These are phyloP conservation scores for Centaurea solstitialis DNA, from an alignment of 129 eudicot genomes.

Conservation along the genomic window DNA sequence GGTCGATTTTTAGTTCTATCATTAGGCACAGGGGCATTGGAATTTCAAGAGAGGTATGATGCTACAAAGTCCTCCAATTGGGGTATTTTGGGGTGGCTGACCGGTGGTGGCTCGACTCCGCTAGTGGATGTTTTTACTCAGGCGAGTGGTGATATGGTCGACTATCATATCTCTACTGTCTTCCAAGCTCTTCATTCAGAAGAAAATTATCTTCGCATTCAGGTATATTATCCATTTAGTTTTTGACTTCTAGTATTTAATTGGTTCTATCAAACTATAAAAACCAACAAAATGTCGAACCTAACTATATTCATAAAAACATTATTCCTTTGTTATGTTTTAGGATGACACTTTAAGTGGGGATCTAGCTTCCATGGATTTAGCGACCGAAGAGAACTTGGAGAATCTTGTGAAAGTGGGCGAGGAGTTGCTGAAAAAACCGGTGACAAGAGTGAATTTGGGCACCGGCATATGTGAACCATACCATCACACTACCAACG, in stretches of 20 bases:
- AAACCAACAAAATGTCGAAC: not conserved
- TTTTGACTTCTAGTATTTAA: too few relatives aligned
- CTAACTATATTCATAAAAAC: not conserved
- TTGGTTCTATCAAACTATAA: not conserved
- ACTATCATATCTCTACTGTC: conserved; percentile 36
- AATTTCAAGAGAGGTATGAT: conserved; percentile 37
- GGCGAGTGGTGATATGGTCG: conserved; percentile 51
- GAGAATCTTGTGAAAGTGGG: conserved; percentile 43
- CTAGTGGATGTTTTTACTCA: conserved; percentile 43
- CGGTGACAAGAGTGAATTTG: conserved; percentile 36
- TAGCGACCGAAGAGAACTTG: conserved; percentile 40
- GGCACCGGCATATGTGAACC: conserved; percentile 33
- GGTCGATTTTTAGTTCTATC: conserved; percentile 51
- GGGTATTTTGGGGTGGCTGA: conserved; percentile 63
- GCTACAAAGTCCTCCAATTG: conserved; percentile 46
- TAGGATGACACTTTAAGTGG: conserved; percentile 55
- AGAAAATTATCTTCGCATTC: conserved; percentile 56
- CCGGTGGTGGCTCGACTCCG: conserved; percentile 43
- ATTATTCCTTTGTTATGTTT: not conserved
- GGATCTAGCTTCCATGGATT: conserved; percentile 31
- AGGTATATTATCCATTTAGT: conserved; percentile 15
- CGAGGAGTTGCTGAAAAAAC: conserved; percentile 35
- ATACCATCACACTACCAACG: conserved; percentile 35
- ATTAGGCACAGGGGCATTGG: conserved; percentile 52
- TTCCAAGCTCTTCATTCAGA: conserved; percentile 46